Conservation (phyloP, 441 rosid genomes). For the Capsella rubella region DNA sequence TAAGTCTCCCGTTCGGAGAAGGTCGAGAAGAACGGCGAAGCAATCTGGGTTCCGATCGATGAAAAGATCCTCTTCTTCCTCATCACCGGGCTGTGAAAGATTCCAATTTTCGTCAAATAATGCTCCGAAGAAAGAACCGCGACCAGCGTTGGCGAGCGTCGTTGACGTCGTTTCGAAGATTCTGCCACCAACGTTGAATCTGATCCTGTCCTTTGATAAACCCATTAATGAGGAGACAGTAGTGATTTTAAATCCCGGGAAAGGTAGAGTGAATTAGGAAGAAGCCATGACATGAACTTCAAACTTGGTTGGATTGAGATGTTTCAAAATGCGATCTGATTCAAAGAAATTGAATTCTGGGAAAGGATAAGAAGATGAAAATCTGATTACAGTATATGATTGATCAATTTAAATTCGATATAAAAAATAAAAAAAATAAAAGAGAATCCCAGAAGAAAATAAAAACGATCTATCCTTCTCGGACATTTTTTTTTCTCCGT, state of each 20-base stretch:
- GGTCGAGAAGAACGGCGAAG: constrained; percentile 87
- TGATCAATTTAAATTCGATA: constrained; percentile 36
- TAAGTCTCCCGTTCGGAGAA: constrained; percentile 93
- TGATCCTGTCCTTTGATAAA: constrained; percentile 67
- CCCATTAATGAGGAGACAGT: constrained; percentile 51
- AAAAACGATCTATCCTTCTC: constrained; percentile 5
- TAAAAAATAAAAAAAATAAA: neutral
- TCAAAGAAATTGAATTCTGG: constrained; percentile 50
- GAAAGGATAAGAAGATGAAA: constrained; percentile 37
- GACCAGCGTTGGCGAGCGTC: constrained; percentile 90
- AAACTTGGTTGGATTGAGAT: neutral
- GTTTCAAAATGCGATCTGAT: constrained; percentile 22
- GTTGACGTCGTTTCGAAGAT: constrained; percentile 86
- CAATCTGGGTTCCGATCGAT: constrained; percentile 91
- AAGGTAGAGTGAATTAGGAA: neutral
- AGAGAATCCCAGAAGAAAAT: neutral
- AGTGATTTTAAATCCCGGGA: neutral
- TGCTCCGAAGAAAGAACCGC: constrained; percentile 87
- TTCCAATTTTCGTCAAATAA: constrained; percentile 84
- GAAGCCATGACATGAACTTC: neutral
- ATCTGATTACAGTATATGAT: constrained; percentile 39
- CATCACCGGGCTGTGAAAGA: constrained; percentile 34
- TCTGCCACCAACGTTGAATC: constrained; percentile 91
- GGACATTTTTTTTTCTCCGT: constrained; percentile 33
- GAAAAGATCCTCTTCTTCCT: constrained; percentile 39